Conservation (phyloP, 1,284 basidiomycete species). For the Ceratobasidium theobromae region DNA sequence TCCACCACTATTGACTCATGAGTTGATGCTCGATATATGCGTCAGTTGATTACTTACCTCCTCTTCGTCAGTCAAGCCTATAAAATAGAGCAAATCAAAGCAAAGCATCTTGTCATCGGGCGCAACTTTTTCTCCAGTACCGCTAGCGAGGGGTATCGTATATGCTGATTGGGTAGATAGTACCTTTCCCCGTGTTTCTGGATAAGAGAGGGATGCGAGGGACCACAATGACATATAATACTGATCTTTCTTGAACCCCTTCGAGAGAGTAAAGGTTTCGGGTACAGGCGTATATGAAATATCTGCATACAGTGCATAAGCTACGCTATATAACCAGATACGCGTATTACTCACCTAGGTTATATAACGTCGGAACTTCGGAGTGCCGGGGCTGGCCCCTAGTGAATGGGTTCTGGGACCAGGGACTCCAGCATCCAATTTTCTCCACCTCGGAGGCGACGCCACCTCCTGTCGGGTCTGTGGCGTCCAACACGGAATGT, state of each 20-base stretch:
- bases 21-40: neutral
- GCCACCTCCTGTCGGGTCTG: conserved; percentile 54
- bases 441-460: conserved; percentile 48
- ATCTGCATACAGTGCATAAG: conserved; percentile 41
- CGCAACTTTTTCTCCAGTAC: conserved; percentile 43
- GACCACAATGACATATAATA: conserved; percentile 51
- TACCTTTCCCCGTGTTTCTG: conserved; percentile 45
- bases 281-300: conserved; percentile 54
- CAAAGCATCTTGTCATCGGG: conserved; percentile 33
- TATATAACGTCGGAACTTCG: conserved; percentile 48
- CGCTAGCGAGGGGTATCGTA: conserved; percentile 45
- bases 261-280: conserved; percentile 45
- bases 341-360: conserved; percentile 50
- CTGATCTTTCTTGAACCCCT: conserved; percentile 42
- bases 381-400: conserved; percentile 58
- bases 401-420: conserved; percentile 51
- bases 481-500: conserved; percentile 39
- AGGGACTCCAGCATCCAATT: conserved; percentile 64
- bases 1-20: conserved; percentile 39
- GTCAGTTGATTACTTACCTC: neutral
- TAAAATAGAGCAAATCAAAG: conserved; percentile 33
- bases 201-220: conserved; percentile 51
- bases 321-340: neutral
- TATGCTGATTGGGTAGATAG: conserved; percentile 36
- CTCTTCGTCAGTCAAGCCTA: conserved; percentile 3